Evolutionary conservation across 768 basidiomycete genomes (phyloP).

Genomic region (Phylloporus scabripes): DNA sequence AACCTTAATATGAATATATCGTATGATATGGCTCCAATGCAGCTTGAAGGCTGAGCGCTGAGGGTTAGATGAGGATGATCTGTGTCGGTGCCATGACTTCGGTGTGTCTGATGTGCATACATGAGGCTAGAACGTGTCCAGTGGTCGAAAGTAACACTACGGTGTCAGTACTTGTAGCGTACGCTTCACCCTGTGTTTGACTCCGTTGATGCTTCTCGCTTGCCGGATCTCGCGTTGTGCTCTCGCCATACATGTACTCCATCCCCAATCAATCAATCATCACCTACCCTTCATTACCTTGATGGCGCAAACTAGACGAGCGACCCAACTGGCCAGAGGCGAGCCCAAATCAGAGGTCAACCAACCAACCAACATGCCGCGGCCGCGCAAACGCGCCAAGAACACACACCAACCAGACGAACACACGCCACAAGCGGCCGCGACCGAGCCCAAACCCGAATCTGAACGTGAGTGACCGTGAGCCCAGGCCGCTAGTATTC

Average conservation of each 20-base stretch:
- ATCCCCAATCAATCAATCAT: not conserved
- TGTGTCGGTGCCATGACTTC: too few relatives aligned
- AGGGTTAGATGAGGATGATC: too few relatives aligned
- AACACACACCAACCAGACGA: conserved; percentile 1
- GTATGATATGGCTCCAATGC: not conserved
- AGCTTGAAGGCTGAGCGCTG: not conserved
- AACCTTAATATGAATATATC: conserved; percentile 20
- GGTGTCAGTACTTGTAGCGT: too few relatives aligned
- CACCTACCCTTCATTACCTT: not conserved
- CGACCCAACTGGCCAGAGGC: conserved; percentile 1
- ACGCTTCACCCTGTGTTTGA: too few relatives aligned
- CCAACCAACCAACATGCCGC: not conserved
- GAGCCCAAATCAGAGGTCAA: not conserved
- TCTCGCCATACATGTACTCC: not conserved
- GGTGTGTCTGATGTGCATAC: not conserved
- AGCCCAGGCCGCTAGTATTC: not conserved
- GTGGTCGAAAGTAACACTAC: too few relatives aligned
- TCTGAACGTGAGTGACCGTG: conserved; percentile 9
- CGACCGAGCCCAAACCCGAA: not conserved
- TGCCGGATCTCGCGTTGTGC: not conserved
- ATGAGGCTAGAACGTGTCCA: too few relatives aligned
- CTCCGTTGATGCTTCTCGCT: conserved; percentile 1
- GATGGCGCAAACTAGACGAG: conserved; percentile 26
- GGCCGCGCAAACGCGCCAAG: conserved; percentile 16
- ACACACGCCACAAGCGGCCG: not conserved